Conservation (phyloP, 768 basidiomycete genomes). For the Nidularia pulvinata region DNA sequence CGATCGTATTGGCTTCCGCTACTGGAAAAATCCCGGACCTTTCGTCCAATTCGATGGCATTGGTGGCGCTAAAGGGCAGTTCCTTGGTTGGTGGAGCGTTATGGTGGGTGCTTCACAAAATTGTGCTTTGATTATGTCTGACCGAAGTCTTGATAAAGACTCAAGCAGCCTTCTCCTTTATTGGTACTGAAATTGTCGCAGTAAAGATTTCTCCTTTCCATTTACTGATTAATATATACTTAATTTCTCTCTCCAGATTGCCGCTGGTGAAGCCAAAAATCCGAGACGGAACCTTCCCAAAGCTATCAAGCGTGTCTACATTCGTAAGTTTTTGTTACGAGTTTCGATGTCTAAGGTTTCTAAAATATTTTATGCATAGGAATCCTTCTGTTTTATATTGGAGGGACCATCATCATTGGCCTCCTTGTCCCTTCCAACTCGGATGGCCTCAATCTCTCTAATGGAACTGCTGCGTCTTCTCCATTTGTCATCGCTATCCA, state of each 20-base stretch:
- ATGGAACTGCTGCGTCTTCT: conserved; percentile 69
- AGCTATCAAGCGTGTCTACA: conserved; percentile 73
- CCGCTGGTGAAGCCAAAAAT: conserved; percentile 91
- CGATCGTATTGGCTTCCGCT: conserved; percentile 72
- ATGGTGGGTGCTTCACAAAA: conserved; percentile 33
- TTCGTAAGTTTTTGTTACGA: conserved; percentile 38
- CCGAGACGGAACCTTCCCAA: conserved; percentile 64
- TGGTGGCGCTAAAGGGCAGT: conserved; percentile 68
- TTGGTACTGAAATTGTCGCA: conserved; percentile 94
- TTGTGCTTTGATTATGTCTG: neutral
- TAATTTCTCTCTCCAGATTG: conserved; percentile 48
- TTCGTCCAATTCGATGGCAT: conserved; percentile 75
- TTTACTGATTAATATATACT: neutral
- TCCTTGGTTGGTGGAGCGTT: conserved; percentile 58
- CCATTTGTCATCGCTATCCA: conserved; percentile 93
- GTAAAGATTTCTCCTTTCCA: conserved; percentile 36
- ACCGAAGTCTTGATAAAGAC: conserved; percentile 11
- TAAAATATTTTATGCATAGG: conserved; percentile 65
- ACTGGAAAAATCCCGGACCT: conserved; percentile 90
- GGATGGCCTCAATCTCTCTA: conserved; percentile 43
- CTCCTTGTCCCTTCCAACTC: conserved; percentile 80
- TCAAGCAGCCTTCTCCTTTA: conserved; percentile 91
- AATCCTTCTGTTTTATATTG: conserved; percentile 81
- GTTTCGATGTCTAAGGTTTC: conserved; percentile 25
- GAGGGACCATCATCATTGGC: conserved; percentile 75